These are phyloP conservation scores for Boletus subcaerulescens DNA, from an alignment of 768 basidiomycete genomes.

Conservation along the genomic window DNA sequence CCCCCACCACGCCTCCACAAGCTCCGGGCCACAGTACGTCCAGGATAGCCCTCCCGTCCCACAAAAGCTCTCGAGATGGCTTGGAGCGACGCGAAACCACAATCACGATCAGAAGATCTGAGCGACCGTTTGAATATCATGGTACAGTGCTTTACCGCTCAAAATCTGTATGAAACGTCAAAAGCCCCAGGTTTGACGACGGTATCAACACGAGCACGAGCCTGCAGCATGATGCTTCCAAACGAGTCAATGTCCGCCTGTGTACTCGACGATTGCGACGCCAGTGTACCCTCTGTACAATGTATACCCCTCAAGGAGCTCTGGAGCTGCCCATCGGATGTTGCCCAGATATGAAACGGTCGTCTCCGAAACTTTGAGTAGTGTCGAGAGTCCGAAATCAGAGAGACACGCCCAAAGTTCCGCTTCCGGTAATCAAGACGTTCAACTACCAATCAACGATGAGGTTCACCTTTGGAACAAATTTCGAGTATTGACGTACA, in stretches of 20 bases:
- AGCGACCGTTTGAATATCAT: slow-evolving; percentile 14
- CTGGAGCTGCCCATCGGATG: slow-evolving; percentile 30
- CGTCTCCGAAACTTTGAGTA: slow-evolving; percentile 8
- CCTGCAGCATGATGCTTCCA: slow-evolving; percentile 29
- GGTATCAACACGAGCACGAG: not conserved
- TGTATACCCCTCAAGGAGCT: slow-evolving; percentile 11
- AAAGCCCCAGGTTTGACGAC: not conserved
- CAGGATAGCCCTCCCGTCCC: slow-evolving; percentile 23
- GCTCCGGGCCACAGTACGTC: slow-evolving; percentile 23
- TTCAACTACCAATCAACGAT: slow-evolving; percentile 17
- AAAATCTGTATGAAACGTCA: slow-evolving; percentile 13
- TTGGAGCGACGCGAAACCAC: slow-evolving; percentile 9
- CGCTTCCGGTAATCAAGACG: slow-evolving; percentile 12
- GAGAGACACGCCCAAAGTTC: slow-evolving; percentile 19
- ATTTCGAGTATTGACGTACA: slow-evolving; percentile 13
- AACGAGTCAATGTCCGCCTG: slow-evolving; percentile 29
- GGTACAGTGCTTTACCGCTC: slow-evolving; percentile 26
- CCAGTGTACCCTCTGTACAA: not conserved
- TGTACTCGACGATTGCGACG: slow-evolving; percentile 6
- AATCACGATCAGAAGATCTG: slow-evolving; percentile 28
- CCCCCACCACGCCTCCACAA: slow-evolving; percentile 24
- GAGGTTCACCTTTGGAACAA: not conserved
- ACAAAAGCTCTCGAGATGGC: slow-evolving; percentile 12
- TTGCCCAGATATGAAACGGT: slow-evolving; percentile 19
- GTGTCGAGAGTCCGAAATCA: slow-evolving; percentile 33